Evolutionary conservation across 2,329 filamentous ascomycete species (phyloP), one percentile per base, ranked within the genome.

Genomic region (Calonectria henricotiae): DNA sequence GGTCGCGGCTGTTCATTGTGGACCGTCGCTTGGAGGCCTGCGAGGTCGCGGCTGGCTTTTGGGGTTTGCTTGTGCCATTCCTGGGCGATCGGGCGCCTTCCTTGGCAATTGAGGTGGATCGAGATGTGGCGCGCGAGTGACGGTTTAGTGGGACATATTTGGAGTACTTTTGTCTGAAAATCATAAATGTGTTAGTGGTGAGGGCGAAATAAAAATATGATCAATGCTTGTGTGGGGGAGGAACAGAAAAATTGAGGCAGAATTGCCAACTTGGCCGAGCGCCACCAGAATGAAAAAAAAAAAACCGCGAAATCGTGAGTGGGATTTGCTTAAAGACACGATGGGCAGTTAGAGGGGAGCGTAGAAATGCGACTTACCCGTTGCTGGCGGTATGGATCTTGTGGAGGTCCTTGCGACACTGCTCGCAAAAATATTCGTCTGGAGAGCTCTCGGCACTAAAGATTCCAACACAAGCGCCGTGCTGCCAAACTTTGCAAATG

Each of bases 391-490:
- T 90, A 77, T 91, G 92, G 73, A 98, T 92, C 80, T 91, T 94
- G 86, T 99, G 96, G 63, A 97, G 88, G 80, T 98, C 95, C 80
- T 95, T 95, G 75, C 93, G 92, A 84, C 96, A 99, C 82, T 94
- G 90, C 84, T 99, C 96, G 84, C 96, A 99, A 80, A 96, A 99
- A 85, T 99, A 99, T 82, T 98, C 95, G 65, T 98, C 96, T 11
- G 96, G 96, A 74, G 94, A 96, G 81, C 93, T 92, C 76, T 94
- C 92, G 83, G 98, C 96, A 76, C 96, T 96, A 85, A 97, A 95
- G 79, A 99, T 98, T 71, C 96, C 96, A 70, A 99, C 96, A 80
- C 96, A 99, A 71, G 95, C 96, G 78, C 96, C 96, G 81, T 99
- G 96, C 82, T 99, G 96, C 96, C 96, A 99, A 73, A 98, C 96